phyloP scores from a whole-genome alignment of 306 rosid genomes.

The Quercus cerris region DNA sequence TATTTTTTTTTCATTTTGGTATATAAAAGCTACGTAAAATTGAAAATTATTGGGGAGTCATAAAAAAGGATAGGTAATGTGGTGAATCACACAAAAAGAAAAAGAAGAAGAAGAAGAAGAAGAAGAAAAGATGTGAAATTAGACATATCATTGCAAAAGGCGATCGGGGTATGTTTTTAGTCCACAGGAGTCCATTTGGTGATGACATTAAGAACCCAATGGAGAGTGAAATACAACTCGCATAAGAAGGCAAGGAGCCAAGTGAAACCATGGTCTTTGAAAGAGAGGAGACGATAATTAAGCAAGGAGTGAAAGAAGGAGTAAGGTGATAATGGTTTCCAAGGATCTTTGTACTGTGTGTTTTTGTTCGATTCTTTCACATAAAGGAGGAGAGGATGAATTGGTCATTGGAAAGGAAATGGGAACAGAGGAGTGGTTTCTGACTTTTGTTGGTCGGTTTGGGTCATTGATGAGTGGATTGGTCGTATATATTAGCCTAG shows the following conservation, averaged over 20 bases:
- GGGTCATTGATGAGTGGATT: no score
- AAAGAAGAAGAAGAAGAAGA: not conserved
- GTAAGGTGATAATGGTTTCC: slow-evolving; percentile 28
- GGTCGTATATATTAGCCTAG: no score
- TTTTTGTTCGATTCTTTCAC: slow-evolving; percentile 20
- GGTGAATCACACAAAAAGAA: no score
- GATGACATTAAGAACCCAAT: slow-evolving; percentile 30
- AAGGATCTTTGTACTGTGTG: slow-evolving; percentile 13
- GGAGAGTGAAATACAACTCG: slow-evolving; percentile 59
- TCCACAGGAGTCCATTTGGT: slow-evolving; percentile 50
- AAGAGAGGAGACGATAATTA: slow-evolving; percentile 27
- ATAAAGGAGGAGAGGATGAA: not conserved
- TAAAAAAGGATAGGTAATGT: no score
- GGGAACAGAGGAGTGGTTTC: no score
- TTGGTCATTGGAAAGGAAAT: no score
- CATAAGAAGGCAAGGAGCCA: slow-evolving; percentile 56
- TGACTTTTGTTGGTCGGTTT: no score
- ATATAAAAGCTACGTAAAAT: no score
- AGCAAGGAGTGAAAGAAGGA: slow-evolving; percentile 35
- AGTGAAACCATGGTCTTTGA: slow-evolving; percentile 23
- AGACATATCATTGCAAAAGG: slow-evolving; percentile 39
- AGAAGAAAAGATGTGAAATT: not conserved
- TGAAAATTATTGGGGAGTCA: no score
- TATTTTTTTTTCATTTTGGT: no score
- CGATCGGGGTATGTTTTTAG: slow-evolving; percentile 33